Conservation (phyloP, 2,329 filamentous ascomycete genomes). For the Lecanicillium sp. region DNA sequence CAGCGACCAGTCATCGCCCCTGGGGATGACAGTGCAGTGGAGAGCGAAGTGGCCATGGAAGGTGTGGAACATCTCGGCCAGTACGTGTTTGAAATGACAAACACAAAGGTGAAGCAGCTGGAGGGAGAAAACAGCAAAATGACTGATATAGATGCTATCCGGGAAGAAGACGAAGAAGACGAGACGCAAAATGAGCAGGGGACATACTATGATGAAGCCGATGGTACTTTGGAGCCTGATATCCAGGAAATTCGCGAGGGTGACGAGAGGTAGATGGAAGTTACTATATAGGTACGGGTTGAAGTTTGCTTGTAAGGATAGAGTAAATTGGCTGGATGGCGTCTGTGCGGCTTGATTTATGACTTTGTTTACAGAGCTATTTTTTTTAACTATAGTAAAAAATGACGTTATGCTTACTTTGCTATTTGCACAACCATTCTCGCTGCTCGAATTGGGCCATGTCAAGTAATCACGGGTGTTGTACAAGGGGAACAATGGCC, state of each 20-base stretch:
- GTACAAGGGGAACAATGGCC: too few relatives aligned
- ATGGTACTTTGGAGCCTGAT: conserved; percentile 22
- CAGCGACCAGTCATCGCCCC: conserved; percentile 33
- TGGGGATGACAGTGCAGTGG: conserved; percentile 33
- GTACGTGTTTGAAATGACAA: conserved; percentile 95
- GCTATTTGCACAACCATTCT: too few relatives aligned
- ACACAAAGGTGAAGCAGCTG: conserved; percentile 46
- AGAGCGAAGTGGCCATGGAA: conserved; percentile 67
- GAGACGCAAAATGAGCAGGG: conserved; percentile 15
- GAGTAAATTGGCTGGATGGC: too few relatives aligned
- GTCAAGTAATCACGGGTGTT: too few relatives aligned
- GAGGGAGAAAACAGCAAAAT: conserved; percentile 25
- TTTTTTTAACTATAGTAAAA: neutral
- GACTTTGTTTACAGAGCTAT: neutral
- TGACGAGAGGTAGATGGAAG: conserved; percentile 11
- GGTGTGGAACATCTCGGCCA: conserved; percentile 89
- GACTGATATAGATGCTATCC: conserved; percentile 16
- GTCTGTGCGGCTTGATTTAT: too few relatives aligned
- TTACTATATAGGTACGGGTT: neutral
- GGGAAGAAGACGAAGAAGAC: conserved; percentile 14
- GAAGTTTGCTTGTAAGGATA: neutral
- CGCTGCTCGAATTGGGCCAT: too few relatives aligned
- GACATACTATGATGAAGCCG: conserved; percentile 20
- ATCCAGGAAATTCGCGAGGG: conserved; percentile 27
- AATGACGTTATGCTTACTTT: too few relatives aligned